Conservation (phyloP, 2,329 filamentous ascomycete species). For the Knoxdaviesia proteae region DNA sequence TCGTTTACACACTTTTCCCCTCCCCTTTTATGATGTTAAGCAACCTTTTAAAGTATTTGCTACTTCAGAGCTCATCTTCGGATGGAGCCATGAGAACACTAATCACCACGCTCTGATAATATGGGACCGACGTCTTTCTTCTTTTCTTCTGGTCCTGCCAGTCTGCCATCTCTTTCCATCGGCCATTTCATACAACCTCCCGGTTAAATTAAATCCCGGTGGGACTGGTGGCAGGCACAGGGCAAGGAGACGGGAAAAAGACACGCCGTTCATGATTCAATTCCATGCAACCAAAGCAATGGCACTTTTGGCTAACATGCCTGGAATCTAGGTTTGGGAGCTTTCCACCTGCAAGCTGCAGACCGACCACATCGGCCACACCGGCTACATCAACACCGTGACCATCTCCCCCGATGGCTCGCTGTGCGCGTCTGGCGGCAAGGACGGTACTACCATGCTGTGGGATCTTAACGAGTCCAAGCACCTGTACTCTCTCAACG, state of each 20-base stretch:
- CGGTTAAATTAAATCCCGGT: background rate
- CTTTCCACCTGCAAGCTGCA: slow-evolving; percentile 98
- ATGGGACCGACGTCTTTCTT: slow-evolving; percentile 8
- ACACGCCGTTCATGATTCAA: no score
- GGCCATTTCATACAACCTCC: background rate
- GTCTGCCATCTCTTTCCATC: background rate
- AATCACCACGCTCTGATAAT: slow-evolving; percentile 73
- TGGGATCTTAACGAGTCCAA: slow-evolving; percentile 99
- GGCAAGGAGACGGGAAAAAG: no score
- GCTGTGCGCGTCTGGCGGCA: slow-evolving; percentile 95
- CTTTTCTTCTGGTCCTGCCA: background rate
- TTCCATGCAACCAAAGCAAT: background rate
- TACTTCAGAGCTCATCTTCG: slow-evolving; percentile 91
- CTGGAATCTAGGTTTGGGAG: slow-evolving; percentile 76
- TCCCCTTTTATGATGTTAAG: no score
- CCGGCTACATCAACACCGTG: slow-evolving; percentile 99
- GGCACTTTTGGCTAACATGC: background rate
- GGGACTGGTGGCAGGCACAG: background rate
- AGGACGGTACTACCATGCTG: slow-evolving; percentile 99
- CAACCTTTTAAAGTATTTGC: slow-evolving; percentile 77
- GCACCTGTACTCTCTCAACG: slow-evolving; percentile 97
- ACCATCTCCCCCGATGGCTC: slow-evolving; percentile 99
- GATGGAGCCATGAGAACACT: slow-evolving; percentile 80
- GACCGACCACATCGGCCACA: slow-evolving; percentile 99
- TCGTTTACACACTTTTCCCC: slow-evolving; percentile 26